phyloP scores from a whole-genome alignment of 371 early-diverging fungal species.

The Apophysomyces elegans region DNA sequence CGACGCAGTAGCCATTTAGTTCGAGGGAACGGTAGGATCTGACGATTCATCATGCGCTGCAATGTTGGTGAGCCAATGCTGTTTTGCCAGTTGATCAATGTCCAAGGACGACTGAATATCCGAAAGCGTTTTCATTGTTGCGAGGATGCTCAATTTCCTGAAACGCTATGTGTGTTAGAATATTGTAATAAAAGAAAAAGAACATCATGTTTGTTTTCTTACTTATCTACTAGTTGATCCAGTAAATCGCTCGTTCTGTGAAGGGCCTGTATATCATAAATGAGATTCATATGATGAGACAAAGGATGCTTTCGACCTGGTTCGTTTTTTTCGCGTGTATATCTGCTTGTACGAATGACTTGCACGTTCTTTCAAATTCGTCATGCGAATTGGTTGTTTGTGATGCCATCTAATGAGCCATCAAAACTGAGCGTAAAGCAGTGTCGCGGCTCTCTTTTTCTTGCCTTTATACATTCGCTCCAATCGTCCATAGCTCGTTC shows the following conservation, averaged over 20 bases:
- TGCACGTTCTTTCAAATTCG: slow-evolving; percentile 29
- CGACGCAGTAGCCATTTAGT: neutral
- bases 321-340: slow-evolving; percentile 30
- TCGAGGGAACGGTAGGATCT: neutral
- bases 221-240: slow-evolving; percentile 16
- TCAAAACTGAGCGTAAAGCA: neutral
- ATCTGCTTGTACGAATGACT: slow-evolving; percentile 33
- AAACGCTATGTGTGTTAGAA: neutral
- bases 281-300: neutral
- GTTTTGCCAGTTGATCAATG: slow-evolving; percentile 5
- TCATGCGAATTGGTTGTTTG: slow-evolving; percentile 21
- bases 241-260: slow-evolving; percentile 17
- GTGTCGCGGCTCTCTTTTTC: too few relatives aligned
- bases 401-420: slow-evolving; percentile 3
- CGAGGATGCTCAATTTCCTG: slow-evolving; percentile 17
- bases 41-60: slow-evolving; percentile 11
- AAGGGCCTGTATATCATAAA: slow-evolving; percentile 9
- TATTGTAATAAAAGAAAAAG: neutral
- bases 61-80: slow-evolving; percentile 6
- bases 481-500: slow-evolving; percentile 33
- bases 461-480: slow-evolving; percentile 29
- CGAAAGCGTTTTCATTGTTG: slow-evolving; percentile 14
- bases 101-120: slow-evolving; percentile 14
- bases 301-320: slow-evolving; percentile 9
- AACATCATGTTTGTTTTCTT: neutral